These are phyloP conservation scores for Tuber borchii DNA, from an alignment of 495 filamentous ascomycete species.

Conservation along the genomic window DNA sequence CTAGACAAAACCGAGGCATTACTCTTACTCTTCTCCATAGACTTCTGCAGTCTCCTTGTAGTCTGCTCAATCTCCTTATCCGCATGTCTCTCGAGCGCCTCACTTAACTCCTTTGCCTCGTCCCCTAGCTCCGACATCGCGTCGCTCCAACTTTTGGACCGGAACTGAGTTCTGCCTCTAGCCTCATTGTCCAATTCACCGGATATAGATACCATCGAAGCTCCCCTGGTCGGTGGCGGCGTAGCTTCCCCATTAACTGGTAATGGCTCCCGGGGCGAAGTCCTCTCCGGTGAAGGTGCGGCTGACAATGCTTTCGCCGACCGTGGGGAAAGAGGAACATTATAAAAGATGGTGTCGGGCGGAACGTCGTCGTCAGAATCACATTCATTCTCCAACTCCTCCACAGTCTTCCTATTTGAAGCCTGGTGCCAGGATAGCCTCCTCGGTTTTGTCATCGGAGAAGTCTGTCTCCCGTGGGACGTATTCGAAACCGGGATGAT, in stretches of 20 bases:
- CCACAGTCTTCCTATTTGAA: slow-evolving; percentile 60
- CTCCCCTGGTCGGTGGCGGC: slow-evolving; percentile 21
- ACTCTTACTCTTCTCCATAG: slow-evolving; percentile 51
- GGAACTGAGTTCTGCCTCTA: slow-evolving; percentile 49
- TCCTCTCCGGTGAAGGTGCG: slow-evolving; percentile 32
- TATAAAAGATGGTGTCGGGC: slow-evolving; percentile 83
- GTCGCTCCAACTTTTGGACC: slow-evolving; percentile 80
- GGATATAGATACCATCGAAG: slow-evolving; percentile 42
- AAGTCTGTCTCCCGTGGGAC: slow-evolving; percentile 21
- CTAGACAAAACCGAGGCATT: not conserved
- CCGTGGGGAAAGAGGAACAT: slow-evolving; percentile 89
- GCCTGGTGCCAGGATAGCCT: slow-evolving; percentile 60
- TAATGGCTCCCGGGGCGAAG: not conserved
- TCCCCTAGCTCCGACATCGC: slow-evolving; percentile 72
- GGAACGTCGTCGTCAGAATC: slow-evolving; percentile 84
- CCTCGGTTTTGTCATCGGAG: slow-evolving; percentile 43
- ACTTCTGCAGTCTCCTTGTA: slow-evolving; percentile 41
- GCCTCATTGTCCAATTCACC: slow-evolving; percentile 43
- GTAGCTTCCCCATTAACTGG: slow-evolving; percentile 17
- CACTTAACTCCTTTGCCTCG: slow-evolving; percentile 81
- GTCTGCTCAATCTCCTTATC: slow-evolving; percentile 53
- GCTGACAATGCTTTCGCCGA: slow-evolving; percentile 45
- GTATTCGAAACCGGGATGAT: slow-evolving; percentile 13
- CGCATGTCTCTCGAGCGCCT: slow-evolving; percentile 80
- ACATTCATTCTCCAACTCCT: slow-evolving; percentile 80